Percentiles rank a stretch among this genome's conserved stretches.
Evolutionary conservation across 495 filamentous ascomycete species (phyloP).

Genomic region (Penicillium psychrofluorescens): DNA sequence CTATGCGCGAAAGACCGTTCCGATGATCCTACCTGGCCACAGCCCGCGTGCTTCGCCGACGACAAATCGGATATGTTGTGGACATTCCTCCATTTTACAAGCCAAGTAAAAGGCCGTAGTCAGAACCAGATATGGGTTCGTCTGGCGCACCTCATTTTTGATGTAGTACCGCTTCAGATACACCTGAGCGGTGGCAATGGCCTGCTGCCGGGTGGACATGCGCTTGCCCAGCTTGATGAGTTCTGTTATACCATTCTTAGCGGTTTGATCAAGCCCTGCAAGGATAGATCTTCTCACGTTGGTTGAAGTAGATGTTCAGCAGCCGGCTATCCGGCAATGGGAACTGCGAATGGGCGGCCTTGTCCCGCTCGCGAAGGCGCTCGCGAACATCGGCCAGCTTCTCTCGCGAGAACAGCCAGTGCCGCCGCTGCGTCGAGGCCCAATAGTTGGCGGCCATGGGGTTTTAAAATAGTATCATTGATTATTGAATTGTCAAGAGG

Average conservation of each 20-base stretch:
- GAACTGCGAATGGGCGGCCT: slow-evolving; percentile 62
- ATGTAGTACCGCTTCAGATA: slow-evolving; percentile 92
- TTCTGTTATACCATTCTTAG: slow-evolving; percentile 44
- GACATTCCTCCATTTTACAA: slow-evolving; percentile 98
- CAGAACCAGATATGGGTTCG: slow-evolving; percentile 88
- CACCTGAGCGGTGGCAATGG: slow-evolving; percentile 87
- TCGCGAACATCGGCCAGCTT: slow-evolving; percentile 66
- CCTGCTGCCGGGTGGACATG: slow-evolving; percentile 75
- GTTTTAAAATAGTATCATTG: neutral
- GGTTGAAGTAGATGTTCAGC: slow-evolving; percentile 86
- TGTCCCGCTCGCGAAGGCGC: slow-evolving; percentile 65
- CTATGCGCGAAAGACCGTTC: neutral
- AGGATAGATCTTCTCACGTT: slow-evolving; percentile 45
- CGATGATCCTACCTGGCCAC: slow-evolving; percentile 62
- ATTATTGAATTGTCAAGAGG: too few relatives aligned
- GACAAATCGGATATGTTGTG: slow-evolving; percentile 88
- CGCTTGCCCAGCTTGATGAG: slow-evolving; percentile 75
- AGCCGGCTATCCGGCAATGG: slow-evolving; percentile 75
- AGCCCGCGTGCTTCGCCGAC: slow-evolving; percentile 76
- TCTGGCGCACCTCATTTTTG: slow-evolving; percentile 83
- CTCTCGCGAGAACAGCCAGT: slow-evolving; percentile 85
- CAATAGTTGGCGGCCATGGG: slow-evolving; percentile 89
- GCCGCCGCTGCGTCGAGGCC: slow-evolving; percentile 81
- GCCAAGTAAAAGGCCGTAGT: slow-evolving; percentile 90
- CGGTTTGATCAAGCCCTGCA: neutral